A percentile compares a stretch with the other conserved stretches of the same genome.
Evolutionary conservation across 164 flowering plant species (phyloP).

Genomic region (Chimonanthus praecox): DNA sequence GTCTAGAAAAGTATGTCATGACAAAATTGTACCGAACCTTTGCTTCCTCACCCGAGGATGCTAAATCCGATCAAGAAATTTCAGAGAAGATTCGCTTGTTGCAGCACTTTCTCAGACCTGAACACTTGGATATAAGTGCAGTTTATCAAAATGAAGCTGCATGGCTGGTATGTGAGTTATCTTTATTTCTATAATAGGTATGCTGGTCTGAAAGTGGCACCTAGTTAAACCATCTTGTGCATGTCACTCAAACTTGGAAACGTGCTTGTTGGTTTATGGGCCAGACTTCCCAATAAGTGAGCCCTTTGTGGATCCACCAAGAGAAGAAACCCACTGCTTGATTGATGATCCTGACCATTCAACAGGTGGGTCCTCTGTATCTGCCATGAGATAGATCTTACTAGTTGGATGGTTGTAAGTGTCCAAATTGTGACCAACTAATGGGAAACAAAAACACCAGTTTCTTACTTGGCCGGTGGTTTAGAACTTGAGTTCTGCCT

Average conservation of each 20-base stretch:
- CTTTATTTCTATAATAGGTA: not conserved
- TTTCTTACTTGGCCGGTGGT: too few species aligned
- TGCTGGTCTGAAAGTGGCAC: not conserved
- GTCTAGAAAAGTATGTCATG: slow-evolving; percentile 55
- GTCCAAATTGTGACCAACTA: not conserved
- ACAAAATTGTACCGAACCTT: slow-evolving; percentile 46
- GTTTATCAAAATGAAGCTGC: slow-evolving; percentile 39
- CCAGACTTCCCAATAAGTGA: not conserved
- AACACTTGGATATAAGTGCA: slow-evolving; percentile 46
- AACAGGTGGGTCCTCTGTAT: not conserved
- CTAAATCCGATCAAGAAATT: slow-evolving; percentile 29
- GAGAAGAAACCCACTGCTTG: not conserved
- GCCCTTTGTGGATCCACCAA: not conserved
- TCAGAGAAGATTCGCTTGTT: slow-evolving; percentile 34
- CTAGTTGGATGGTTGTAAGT: too few species aligned
- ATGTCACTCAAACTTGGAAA: not conserved
- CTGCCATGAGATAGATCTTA: not conserved
- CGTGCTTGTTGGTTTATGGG: not conserved
- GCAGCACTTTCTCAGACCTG: slow-evolving; percentile 45
- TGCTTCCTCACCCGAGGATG: slow-evolving; percentile 39
- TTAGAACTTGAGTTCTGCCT: too few species aligned
- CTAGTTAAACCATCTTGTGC: not conserved
- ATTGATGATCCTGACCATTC: not conserved
- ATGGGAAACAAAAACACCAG: not conserved
- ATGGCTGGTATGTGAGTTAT: slow-evolving; percentile 41